These are phyloP conservation scores for Cynanchum wilfordii DNA, from an alignment of 257 asterid species.

Conservation along the genomic window DNA sequence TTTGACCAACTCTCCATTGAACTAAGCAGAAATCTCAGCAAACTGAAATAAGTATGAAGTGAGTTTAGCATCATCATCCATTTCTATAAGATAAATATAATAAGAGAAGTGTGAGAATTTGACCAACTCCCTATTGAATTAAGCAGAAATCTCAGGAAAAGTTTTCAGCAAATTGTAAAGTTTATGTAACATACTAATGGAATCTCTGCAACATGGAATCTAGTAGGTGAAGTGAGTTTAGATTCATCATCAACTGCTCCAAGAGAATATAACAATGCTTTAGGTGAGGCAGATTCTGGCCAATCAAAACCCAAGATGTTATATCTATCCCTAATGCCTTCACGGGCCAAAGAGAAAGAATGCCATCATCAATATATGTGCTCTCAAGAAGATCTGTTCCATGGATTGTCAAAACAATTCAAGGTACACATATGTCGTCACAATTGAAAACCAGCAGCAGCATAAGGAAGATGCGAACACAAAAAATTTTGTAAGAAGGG, in stretches of 20 bases:
- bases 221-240: slow-evolving; percentile 83
- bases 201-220: slow-evolving; percentile 94
- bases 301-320: slow-evolving; percentile 92
- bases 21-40: too few species aligned
- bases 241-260: slow-evolving; percentile 90
- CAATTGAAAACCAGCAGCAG: slow-evolving; percentile 2
- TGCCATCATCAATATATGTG: slow-evolving; percentile 5
- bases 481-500: background rate
- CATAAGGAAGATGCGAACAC: background rate
- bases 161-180: slow-evolving; percentile 8
- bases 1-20: background rate
- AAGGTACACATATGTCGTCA: background rate
- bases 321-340: slow-evolving; percentile 93
- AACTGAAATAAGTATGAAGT: too few species aligned
- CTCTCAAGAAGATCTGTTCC: background rate
- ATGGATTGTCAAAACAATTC: background rate
- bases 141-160: slow-evolving; percentile 5
- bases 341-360: slow-evolving; percentile 42
- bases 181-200: slow-evolving; percentile 59
- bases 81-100: too few species aligned
- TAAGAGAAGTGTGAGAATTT: too few species aligned
- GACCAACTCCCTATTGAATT: too few species aligned
- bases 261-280: slow-evolving; percentile 84
- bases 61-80: too few species aligned
- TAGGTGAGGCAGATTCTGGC: slow-evolving; percentile 95